Evolutionary conservation across 2,329 filamentous ascomycete genomes (phyloP), one percentile per base, ranked within the genome.

Genomic region (Rhinocladiella similis): DNA sequence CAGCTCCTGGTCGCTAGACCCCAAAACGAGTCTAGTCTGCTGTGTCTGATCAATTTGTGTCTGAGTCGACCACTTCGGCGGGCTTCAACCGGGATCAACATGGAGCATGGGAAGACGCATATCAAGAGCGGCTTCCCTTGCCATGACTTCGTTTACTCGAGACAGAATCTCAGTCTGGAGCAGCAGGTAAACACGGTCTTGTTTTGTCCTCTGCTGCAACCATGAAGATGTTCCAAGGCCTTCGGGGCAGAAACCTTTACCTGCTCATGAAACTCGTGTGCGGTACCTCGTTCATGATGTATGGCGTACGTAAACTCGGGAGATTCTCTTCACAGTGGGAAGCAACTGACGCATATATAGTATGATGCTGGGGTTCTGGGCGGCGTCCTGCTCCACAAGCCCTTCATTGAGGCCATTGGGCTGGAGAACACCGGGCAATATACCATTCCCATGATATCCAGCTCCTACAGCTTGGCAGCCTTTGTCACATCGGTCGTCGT

Each of bases 311-410:
- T 50, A 19, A 43, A 5, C 16, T 7, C 10, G 10, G 10, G 10
- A 9, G 9, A n/a, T 9, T 22, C 35, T 27, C 27, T 14, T 25
- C 19, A 25, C 36, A 6, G 14, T 27, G 18, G 12, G 16, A 35
- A 12, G 9, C 18, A 3, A n/a, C 48, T 50, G 19, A 50, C 36
- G 3, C 9, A 13, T 12, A 5, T 5, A 22, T 41, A 53, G 10
- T 72, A 69, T 62, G 70, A 72, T 61, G 70, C 69, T 9, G 69
- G 69, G 54, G 69, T 72, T 6, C 57, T 71, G 4, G 70, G 69
- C 42, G 69, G 70, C 38, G 66, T 72, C 10, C 59, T 70, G 4
- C 60, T 65, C 27, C 69, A 68, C 3, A 47, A 54, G 3, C 59
- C 65, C 9, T 71, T 71, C 56, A 66, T 69, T 51, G 62, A 61